These are phyloP conservation scores for Xylaria longipes DNA, from an alignment of 495 filamentous ascomycete genomes.

Conservation along the genomic window DNA sequence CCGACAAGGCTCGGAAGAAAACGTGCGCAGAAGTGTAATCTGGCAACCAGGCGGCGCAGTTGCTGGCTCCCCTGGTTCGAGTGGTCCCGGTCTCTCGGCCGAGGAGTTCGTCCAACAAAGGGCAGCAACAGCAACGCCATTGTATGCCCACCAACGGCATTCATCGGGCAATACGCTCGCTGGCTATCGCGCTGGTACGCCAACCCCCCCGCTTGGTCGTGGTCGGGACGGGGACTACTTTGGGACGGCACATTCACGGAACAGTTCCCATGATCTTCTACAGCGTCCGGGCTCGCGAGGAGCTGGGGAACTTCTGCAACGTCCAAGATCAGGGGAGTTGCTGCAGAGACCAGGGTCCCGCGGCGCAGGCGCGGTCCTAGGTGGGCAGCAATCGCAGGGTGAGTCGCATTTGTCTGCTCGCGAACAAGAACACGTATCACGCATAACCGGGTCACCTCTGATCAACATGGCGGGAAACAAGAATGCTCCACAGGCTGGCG, in stretches of 20 bases:
- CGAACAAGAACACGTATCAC: slow-evolving; percentile 92
- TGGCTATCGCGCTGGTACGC: slow-evolving; percentile 51
- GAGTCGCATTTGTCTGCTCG: slow-evolving; percentile 80
- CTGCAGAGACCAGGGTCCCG: slow-evolving; percentile 38
- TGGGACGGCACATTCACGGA: slow-evolving; percentile 53
- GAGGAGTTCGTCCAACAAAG: slow-evolving; percentile 92
- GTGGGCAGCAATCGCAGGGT: slow-evolving; percentile 43
- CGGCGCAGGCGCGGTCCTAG: slow-evolving; percentile 40
- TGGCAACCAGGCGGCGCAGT: slow-evolving; percentile 76
- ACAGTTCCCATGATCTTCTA: slow-evolving; percentile 46
- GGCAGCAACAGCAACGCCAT: slow-evolving; percentile 56
- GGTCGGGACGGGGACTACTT: slow-evolving; percentile 34
- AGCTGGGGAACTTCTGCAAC: slow-evolving; percentile 46
- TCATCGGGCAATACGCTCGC: slow-evolving; percentile 60
- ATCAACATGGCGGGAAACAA: slow-evolving; percentile 70
- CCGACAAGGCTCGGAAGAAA: slow-evolving; percentile 55
- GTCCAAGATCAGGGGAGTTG: slow-evolving; percentile 35
- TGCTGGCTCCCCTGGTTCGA: slow-evolving; percentile 52
- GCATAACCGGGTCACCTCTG: slow-evolving; percentile 81
- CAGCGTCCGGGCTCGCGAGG: slow-evolving; percentile 46
- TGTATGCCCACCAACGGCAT: slow-evolving; percentile 65
- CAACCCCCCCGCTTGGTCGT: slow-evolving; percentile 49
- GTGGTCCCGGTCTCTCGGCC: slow-evolving; percentile 53
- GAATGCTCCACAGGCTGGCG: slow-evolving; percentile 55
- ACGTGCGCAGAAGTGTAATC: slow-evolving; percentile 64